A percentile compares a stretch with the other conserved stretches of the same genome.
Evolutionary conservation across 2,329 filamentous ascomycete genomes (phyloP).

Genomic region (Alternaria metachromatica): DNA sequence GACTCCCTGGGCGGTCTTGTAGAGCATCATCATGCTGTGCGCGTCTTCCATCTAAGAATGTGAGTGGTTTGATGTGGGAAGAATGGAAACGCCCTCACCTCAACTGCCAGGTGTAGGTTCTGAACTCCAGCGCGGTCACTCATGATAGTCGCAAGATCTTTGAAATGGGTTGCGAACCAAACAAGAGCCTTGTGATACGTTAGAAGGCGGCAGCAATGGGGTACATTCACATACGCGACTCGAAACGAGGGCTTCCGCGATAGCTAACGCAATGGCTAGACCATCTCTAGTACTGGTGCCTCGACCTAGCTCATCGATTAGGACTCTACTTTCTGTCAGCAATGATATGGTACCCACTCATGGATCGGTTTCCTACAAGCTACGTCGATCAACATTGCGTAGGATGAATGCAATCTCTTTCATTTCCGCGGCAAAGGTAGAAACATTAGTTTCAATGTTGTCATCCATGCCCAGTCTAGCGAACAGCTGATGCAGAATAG

Average conservation of each 20-base stretch:
- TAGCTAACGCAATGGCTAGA: constrained; percentile 84
- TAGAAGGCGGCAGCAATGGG: background rate
- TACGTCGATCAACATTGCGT: constrained; percentile 77
- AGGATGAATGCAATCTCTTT: constrained; percentile 93
- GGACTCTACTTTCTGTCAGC: constrained; percentile 53
- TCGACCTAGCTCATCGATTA: constrained; percentile 91
- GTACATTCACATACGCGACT: constrained; percentile 54
- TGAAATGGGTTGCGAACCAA: constrained; percentile 95
- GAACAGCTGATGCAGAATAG: constrained; percentile 83
- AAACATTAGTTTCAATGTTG: constrained; percentile 86
- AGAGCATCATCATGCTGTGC: constrained; percentile 82
- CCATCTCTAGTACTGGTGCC: constrained; percentile 91
- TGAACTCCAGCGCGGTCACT: constrained; percentile 77
- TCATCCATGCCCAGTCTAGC: constrained; percentile 87
- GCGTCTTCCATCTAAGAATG: constrained; percentile 50
- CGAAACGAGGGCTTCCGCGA: constrained; percentile 85
- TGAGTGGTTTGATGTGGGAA: constrained; percentile 2
- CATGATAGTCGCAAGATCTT: constrained; percentile 78
- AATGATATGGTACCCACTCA: background rate
- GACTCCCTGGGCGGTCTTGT: constrained; percentile 77
- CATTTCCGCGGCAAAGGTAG: constrained; percentile 95
- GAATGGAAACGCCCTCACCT: constrained; percentile 55
- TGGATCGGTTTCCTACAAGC: constrained; percentile 55
- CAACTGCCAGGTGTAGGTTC: constrained; percentile 80
- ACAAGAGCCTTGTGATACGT: constrained; percentile 65